A percentile compares a stretch with the other conserved stretches of the same genome.
phyloP scores from a whole-genome alignment of 306 rosid genomes.

The Quercus glauca region DNA sequence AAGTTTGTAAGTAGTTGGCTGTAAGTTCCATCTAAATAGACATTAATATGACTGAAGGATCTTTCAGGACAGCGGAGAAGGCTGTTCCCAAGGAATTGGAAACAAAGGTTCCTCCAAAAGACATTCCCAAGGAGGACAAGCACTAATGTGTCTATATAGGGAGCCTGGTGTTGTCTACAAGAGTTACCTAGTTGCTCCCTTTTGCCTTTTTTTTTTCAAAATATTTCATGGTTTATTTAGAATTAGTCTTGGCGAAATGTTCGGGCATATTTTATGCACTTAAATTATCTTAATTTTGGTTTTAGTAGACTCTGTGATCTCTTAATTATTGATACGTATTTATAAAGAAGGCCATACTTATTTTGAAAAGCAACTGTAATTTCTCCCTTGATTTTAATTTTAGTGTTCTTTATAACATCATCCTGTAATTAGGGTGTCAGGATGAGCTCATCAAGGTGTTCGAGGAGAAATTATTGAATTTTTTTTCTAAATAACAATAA shows the following conservation, averaged over 20 bases:
- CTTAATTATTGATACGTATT: not conserved
- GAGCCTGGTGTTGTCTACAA: no score
- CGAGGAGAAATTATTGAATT: no score
- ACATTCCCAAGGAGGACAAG: slow-evolving; percentile 38
- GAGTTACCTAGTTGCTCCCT: not conserved
- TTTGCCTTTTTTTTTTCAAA: not conserved
- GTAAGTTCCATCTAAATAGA: no score
- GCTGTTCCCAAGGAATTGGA: slow-evolving; percentile 35
- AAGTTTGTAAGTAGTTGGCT: no score
- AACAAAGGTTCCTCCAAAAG: slow-evolving; percentile 43
- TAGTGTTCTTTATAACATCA: no score
- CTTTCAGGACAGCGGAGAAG: slow-evolving; percentile 37
- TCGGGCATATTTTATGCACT: not conserved
- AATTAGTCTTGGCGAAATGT: not conserved
- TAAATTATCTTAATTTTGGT: not conserved
- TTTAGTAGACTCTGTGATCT: not conserved
- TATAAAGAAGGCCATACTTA: not conserved
- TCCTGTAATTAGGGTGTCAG: no score
- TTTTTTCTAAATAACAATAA: no score
- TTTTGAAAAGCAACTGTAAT: not conserved
- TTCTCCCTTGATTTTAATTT: not conserved
- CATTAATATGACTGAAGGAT: not conserved
- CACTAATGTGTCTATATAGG: slow-evolving; percentile 13
- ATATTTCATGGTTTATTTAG: not conserved
- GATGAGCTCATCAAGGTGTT: no score